Percentiles rank a stretch among this genome's conserved stretches.
Conservation (phyloP, 2,329 filamentous ascomycete genomes). For the Neopestalotiopsis sp. region DNA sequence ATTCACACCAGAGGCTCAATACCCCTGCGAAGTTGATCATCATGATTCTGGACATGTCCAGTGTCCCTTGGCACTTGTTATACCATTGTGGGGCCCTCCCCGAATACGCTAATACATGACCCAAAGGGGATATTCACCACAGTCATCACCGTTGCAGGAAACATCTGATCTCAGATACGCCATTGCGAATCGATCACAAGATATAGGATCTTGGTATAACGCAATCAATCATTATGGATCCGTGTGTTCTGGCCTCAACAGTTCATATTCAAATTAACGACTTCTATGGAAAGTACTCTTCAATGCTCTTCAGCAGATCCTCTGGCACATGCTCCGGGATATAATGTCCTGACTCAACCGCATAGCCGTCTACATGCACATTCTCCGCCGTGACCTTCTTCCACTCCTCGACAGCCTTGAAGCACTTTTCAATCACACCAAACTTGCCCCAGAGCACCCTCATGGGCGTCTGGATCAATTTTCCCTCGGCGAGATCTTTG, state of each 20-base stretch:
- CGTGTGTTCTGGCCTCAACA: neutral
- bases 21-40: no score
- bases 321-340: constrained; percentile 57
- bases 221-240: no score
- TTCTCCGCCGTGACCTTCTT: constrained; percentile 45
- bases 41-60: no score
- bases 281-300: constrained; percentile 43
- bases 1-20: no score
- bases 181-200: no score
- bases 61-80: no score
- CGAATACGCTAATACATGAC: no score
- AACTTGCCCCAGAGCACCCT: constrained; percentile 56
- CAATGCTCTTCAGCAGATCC: constrained; percentile 47
- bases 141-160: no score
- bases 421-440: constrained; percentile 54
- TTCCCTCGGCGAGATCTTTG: constrained; percentile 48
- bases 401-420: constrained; percentile 58
- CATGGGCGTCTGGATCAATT: constrained; percentile 51
- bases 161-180: no score
- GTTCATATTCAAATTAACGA: accelerated
- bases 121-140: no score
- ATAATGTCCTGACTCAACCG: constrained; percentile 54
- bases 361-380: constrained; percentile 44
- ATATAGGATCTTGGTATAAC: no score
- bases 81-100: no score